Evolutionary conservation across 176 grass and related monocot genomes (phyloP).

Genomic region (Carex kokanica): DNA sequence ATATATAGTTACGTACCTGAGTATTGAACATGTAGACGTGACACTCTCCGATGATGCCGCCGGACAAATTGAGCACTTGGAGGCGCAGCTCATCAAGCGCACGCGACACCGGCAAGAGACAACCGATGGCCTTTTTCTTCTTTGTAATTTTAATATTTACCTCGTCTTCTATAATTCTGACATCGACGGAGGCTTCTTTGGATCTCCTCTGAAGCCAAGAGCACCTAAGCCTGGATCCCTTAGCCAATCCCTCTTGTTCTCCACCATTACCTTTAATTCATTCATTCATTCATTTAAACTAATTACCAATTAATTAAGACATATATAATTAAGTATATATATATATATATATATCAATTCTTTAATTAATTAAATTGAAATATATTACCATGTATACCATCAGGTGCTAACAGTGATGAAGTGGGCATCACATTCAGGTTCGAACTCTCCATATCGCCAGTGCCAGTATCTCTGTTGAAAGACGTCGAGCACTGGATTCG

Average conservation of each 20-base stretch:
- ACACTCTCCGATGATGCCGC: constrained; percentile 77
- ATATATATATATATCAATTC: no score
- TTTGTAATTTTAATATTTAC: constrained; percentile 94
- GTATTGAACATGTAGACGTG: constrained; percentile 98
- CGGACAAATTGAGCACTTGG: constrained; percentile 76
- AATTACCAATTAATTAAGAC: no score
- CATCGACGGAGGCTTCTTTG: constrained; percentile 84
- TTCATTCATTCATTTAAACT: no score
- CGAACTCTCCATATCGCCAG: not conserved
- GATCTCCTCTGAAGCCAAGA: constrained; percentile 78
- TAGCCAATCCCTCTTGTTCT: constrained; percentile 21
- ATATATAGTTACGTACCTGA: constrained; percentile 37
- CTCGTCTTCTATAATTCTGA: constrained; percentile 90
- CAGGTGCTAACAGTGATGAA: not conserved
- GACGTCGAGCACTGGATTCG: not conserved
- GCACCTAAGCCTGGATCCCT: constrained; percentile 49
- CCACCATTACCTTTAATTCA: not conserved
- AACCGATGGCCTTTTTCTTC: constrained; percentile 53
- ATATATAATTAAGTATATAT: no score
- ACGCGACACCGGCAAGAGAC: constrained; percentile 51
- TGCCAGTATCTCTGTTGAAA: not conserved
- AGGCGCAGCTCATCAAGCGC: constrained; percentile 73
- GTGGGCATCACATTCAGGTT: not conserved
- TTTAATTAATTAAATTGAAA: no score
- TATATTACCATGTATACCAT: no score